phyloP scores from a whole-genome alignment of 2,329 filamentous ascomycete genomes.

The Claviceps fusiformis region DNA sequence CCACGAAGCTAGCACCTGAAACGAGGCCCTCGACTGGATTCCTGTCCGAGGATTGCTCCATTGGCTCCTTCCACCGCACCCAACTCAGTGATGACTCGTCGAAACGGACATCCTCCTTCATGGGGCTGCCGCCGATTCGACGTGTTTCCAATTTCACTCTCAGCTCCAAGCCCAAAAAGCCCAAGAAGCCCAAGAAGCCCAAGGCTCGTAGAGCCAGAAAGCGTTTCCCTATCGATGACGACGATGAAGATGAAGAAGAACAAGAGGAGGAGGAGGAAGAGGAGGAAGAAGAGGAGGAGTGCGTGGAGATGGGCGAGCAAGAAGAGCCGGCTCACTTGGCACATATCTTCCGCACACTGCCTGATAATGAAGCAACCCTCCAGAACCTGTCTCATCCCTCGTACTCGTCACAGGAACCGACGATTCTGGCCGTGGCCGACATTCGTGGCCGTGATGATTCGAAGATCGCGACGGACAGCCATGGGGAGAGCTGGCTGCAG shows the following conservation, averaged over 20 bases:
- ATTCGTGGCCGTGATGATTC: neutral
- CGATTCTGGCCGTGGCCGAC: neutral
- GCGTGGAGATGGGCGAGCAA: too few species aligned
- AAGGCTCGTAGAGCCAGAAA: conserved; percentile 18
- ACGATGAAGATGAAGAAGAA: conserved; percentile 11
- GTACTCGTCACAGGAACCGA: neutral
- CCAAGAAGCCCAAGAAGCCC: neutral
- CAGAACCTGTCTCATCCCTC: neutral
- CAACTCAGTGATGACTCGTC: conserved; percentile 14
- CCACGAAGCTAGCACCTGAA: neutral
- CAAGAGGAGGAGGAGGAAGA: conserved; percentile 1
- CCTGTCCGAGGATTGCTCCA: conserved; percentile 4
- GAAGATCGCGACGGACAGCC: neutral
- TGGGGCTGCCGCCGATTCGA: conserved; percentile 44
- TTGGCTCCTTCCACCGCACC: conserved; percentile 7
- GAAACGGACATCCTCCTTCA: conserved; percentile 37
- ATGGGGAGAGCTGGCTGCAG: neutral
- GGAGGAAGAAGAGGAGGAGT: neutral
- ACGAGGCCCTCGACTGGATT: neutral
- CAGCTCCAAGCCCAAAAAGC: conserved; percentile 11
- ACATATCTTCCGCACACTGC: neutral
- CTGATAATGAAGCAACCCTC: neutral
- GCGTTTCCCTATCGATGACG: conserved; percentile 20
- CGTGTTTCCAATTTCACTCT: conserved; percentile 43
- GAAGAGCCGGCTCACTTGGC: neutral